phyloP scores from a whole-genome alignment of 1,284 basidiomycete species.

The Stygiomarasmius scandens region DNA sequence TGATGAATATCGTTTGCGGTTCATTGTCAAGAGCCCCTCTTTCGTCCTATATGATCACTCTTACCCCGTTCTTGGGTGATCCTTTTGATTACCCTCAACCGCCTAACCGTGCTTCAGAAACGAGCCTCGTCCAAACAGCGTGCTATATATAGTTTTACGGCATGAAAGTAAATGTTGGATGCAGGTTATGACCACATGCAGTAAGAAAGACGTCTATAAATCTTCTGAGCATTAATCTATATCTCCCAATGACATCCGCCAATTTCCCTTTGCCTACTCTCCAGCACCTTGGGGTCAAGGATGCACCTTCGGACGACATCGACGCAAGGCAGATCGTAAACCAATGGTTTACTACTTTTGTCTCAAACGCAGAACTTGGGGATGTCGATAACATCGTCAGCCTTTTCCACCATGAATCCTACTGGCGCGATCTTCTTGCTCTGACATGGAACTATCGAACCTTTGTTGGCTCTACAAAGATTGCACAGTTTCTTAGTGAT shows the following conservation, averaged over 20 bases:
- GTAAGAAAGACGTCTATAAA: too few relatives aligned
- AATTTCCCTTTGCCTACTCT: constrained; percentile 39
- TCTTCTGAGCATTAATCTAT: too few relatives aligned
- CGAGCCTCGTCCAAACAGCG: too few relatives aligned
- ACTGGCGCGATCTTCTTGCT: constrained; percentile 63
- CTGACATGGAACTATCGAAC: constrained; percentile 69
- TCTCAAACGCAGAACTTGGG: constrained; percentile 31
- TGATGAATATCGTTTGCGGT: too few relatives aligned
- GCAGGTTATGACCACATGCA: too few relatives aligned
- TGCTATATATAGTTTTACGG: too few relatives aligned
- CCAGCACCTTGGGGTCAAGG: constrained; percentile 39
- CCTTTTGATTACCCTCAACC: too few relatives aligned
- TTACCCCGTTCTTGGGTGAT: too few relatives aligned
- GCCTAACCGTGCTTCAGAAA: too few relatives aligned
- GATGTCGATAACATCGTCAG: constrained; percentile 39
- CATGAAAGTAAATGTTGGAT: too few relatives aligned
- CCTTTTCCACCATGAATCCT: constrained; percentile 45
- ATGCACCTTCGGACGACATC: constrained; percentile 31
- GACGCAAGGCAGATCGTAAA: constrained; percentile 41
- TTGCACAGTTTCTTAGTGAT: constrained; percentile 47
- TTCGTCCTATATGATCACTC: too few relatives aligned
- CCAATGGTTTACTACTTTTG: constrained; percentile 48
- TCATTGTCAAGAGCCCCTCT: too few relatives aligned
- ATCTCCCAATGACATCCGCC: not conserved
- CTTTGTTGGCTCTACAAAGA: constrained; percentile 46